A percentile compares a stretch with the other conserved stretches of the same genome.
Conservation (phyloP, 208 protist species). For the Endotrypanum monterogeii region DNA sequence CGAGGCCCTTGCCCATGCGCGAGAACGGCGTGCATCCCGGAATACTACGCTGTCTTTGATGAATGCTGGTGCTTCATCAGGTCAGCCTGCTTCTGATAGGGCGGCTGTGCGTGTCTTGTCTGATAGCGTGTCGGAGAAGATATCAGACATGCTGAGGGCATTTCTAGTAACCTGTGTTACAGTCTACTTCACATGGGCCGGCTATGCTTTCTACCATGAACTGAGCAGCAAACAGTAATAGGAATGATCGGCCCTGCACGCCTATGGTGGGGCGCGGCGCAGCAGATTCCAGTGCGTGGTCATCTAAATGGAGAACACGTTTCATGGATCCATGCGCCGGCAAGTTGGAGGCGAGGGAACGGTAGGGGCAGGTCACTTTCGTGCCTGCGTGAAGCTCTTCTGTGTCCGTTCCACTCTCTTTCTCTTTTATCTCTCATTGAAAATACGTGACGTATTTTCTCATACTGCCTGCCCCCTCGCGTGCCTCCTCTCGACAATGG, state of each 20-base stretch:
- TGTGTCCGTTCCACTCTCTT: neutral
- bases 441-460: neutral
- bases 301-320: neutral
- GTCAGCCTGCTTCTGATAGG: neutral
- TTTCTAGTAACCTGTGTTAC: conserved; percentile 69
- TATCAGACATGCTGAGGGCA: conserved; percentile 49
- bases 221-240: neutral
- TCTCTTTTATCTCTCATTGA: neutral
- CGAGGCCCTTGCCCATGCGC: conserved; percentile 62
- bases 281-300: neutral
- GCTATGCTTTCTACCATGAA: conserved; percentile 78
- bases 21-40: conserved; percentile 17
- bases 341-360: neutral
- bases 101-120: neutral
- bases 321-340: neutral
- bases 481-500: neutral
- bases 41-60: neutral
- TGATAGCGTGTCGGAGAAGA: conserved; percentile 3
- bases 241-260: neutral
- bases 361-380: neutral
- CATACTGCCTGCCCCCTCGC: neutral
- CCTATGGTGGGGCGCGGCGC: neutral
- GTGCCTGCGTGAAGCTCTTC: neutral
- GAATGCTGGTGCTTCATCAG: neutral
- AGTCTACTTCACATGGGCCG: conserved; percentile 75